These are phyloP conservation scores for Harringtonia aguacate DNA, from an alignment of 2,329 filamentous ascomycete genomes.

Conservation along the genomic window DNA sequence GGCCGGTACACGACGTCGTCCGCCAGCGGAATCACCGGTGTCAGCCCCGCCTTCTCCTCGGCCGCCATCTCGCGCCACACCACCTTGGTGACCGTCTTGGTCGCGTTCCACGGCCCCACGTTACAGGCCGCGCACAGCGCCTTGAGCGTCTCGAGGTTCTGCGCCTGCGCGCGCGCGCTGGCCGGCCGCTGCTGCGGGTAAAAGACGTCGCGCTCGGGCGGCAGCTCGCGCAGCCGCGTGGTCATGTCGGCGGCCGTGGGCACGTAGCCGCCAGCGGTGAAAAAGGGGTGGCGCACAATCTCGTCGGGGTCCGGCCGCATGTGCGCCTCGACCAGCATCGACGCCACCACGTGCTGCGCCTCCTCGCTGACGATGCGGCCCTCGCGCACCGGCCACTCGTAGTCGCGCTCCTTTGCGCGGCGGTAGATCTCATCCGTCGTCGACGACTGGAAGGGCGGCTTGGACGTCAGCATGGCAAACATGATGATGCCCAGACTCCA, in stretches of 20 bases:
- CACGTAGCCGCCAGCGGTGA: slow-evolving; percentile 65
- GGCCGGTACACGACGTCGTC: slow-evolving; percentile 54
- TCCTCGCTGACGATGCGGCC: slow-evolving; percentile 63
- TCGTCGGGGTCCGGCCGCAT: slow-evolving; percentile 63
- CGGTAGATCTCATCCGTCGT: slow-evolving; percentile 80
- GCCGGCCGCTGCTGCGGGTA: slow-evolving; percentile 40
- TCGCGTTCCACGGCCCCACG: slow-evolving; percentile 43
- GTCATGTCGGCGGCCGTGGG: slow-evolving; percentile 51
- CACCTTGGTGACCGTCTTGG: slow-evolving; percentile 38
- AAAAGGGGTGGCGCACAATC: slow-evolving; percentile 73
- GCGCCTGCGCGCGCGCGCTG: slow-evolving; percentile 30
- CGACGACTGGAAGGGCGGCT: slow-evolving; percentile 89
- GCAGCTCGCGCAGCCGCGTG: slow-evolving; percentile 42
- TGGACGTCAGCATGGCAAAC: slow-evolving; percentile 95
- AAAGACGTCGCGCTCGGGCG: slow-evolving; percentile 48
- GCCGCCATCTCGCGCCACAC: slow-evolving; percentile 57
- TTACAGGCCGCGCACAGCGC: slow-evolving; percentile 47
- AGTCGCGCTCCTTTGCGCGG: slow-evolving; percentile 59
- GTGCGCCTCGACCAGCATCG: slow-evolving; percentile 65
- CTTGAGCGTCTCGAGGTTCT: slow-evolving; percentile 41
- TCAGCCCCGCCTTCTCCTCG: slow-evolving; percentile 57
- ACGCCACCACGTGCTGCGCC: slow-evolving; percentile 67
- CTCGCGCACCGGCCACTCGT: slow-evolving; percentile 64
- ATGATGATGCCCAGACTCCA: slow-evolving; percentile 98
- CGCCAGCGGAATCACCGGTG: slow-evolving; percentile 50